Conservation (phyloP, 2,329 filamentous ascomycete species). For the Fusarium euwallaceae region DNA sequence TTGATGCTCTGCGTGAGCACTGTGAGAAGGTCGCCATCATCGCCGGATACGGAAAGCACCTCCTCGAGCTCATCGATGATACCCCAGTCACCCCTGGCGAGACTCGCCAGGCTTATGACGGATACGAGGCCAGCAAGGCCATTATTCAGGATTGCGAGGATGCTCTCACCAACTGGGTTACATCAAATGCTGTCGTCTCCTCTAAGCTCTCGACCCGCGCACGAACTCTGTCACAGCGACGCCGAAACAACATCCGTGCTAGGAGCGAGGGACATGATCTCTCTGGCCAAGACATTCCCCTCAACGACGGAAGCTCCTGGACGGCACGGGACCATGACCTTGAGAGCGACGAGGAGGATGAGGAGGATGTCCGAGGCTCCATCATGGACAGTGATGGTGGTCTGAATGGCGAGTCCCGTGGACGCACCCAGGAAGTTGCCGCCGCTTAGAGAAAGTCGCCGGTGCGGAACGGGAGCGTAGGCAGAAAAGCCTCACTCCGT, state of each 20-base stretch:
- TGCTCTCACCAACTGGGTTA: constrained; percentile 96
- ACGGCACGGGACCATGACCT: constrained; percentile 78
- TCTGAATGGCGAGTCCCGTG: constrained; percentile 68
- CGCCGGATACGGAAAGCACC: constrained; percentile 96
- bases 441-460: constrained; percentile 54
- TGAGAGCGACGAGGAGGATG: constrained; percentile 75
- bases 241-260: constrained; percentile 77
- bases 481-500: constrained; percentile 1
- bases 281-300: constrained; percentile 82
- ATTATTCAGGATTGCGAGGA: constrained; percentile 99
- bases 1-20: constrained; percentile 96
- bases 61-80: constrained; percentile 97
- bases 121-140: constrained; percentile 97
- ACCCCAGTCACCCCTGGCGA: constrained; percentile 97
- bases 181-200: constrained; percentile 87
- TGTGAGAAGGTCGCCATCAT: constrained; percentile 99
- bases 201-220: constrained; percentile 90
- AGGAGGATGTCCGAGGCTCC: constrained; percentile 64
- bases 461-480: constrained; percentile 17
- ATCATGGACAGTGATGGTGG: constrained; percentile 65
- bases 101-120: constrained; percentile 95
- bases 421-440: constrained; percentile 66
- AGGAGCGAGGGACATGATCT: constrained; percentile 84
- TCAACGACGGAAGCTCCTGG: constrained; percentile 88
- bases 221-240: constrained; percentile 87